These are phyloP conservation scores for Mycena rebaudengoi DNA, from an alignment of 768 basidiomycete genomes.

Conservation along the genomic window DNA sequence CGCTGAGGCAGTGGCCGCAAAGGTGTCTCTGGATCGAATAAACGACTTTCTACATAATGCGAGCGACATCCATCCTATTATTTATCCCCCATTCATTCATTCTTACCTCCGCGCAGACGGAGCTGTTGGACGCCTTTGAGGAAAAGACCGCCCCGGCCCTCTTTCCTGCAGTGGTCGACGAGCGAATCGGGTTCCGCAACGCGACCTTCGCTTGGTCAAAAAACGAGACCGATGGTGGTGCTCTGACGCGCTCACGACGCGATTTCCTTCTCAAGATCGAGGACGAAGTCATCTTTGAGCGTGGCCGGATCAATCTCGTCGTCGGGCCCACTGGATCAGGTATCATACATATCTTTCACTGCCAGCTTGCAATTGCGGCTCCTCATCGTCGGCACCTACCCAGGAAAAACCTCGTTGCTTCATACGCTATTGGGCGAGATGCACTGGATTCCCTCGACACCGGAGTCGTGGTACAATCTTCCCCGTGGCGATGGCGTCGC, in stretches of 20 bases:
- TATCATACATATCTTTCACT: not conserved
- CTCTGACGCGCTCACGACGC: constrained; percentile 48
- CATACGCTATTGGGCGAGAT: constrained; percentile 74
- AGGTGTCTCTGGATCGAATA: constrained; percentile 70
- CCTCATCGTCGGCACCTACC: too few species aligned
- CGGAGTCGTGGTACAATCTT: too few species aligned
- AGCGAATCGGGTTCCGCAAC: constrained; percentile 59
- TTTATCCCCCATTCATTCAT: too few species aligned
- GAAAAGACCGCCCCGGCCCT: constrained; percentile 25
- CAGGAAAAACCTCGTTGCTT: constrained; percentile 69
- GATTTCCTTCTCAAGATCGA: constrained; percentile 58
- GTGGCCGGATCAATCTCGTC: too few species aligned
- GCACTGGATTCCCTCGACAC: constrained; percentile 67
- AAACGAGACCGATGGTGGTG: constrained; percentile 27
- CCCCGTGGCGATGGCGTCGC: too few species aligned
- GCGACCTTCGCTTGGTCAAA: constrained; percentile 65
- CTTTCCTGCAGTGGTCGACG: constrained; percentile 11
- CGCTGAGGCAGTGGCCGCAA: constrained; percentile 43
- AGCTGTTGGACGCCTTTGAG: constrained; percentile 54
- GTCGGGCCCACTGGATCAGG: constrained; percentile 61
- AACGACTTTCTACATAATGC: constrained; percentile 50
- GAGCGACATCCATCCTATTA: too few species aligned
- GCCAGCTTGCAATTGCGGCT: too few species aligned
- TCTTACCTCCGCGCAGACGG: constrained; percentile 55
- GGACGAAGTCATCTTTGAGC: constrained; percentile 62